Evolutionary conservation across 805 yeast species (phyloP), one percentile per base, ranked within the genome.

Genomic region (Maudiozyma turicensis): DNA sequence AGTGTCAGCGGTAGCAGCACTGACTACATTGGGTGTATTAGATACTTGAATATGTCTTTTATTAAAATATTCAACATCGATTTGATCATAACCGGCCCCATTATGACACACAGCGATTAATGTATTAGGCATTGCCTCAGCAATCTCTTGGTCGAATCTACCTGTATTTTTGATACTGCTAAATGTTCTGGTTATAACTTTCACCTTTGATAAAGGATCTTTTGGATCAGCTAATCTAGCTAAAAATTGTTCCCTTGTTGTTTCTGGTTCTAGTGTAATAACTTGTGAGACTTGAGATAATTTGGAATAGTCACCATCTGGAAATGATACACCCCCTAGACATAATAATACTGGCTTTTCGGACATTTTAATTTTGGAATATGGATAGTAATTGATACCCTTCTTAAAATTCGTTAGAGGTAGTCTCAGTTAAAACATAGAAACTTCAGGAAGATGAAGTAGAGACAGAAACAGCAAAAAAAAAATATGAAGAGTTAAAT

Each of bases 31-130:
- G 8, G 90, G 86, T 26, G 80, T 77, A 63, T 84, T 80, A 44
- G 86, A 73, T n/a, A 84, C 72, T 63, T 81, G 87, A 53, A 84
- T 77, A 30, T 74, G 72, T 39, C 73, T 69, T 26, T 68, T 70
- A 3, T 73, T 69, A 52, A 81, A 74, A 15, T 78, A 75, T 28
- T 68, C 69, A 3, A 77, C 74, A 54, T 82, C 86, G 42, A 83
- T 70, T 64, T 83, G 88, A 60, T 84, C 91, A 64, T 84, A 83
- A 5, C 86, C 90, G 0, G 91, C 91, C 50, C 90, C 90, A 51
- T 73, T 68, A 62, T 82, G 87, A 52, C 78, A 70, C 11, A 84
- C 67, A 11, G 77, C 68, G 50, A 72, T 71, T 6, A 84, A 71
- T 0, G 79, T 62, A 1, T 65, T 49, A 4, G 91, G 91, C 48